These are phyloP conservation scores for Yarrowia keelungensis DNA, from an alignment of 805 yeast species.

Conservation along the genomic window DNA sequence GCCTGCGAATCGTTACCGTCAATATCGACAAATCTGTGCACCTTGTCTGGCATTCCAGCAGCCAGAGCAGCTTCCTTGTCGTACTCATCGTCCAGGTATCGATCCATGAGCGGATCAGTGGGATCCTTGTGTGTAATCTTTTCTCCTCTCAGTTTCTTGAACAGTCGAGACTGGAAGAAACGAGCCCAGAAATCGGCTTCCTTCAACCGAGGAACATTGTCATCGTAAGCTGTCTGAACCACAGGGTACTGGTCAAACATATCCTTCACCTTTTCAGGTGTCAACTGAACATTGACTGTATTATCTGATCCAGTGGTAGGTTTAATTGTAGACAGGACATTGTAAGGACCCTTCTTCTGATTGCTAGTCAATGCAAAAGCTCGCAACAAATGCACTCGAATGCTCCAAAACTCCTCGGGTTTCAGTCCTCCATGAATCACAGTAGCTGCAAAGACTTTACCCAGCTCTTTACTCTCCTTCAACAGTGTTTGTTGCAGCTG, in stretches of 20 bases:
- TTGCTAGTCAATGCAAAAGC: slow-evolving; percentile 84
- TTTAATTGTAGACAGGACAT: slow-evolving; percentile 89
- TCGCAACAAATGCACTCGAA: slow-evolving; percentile 76
- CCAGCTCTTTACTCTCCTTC: slow-evolving; percentile 68
- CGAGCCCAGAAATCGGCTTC: slow-evolving; percentile 98
- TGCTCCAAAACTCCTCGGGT: slow-evolving; percentile 86
- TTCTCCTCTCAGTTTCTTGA: slow-evolving; percentile 89
- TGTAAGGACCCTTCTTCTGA: slow-evolving; percentile 91
- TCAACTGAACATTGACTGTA: slow-evolving; percentile 89
- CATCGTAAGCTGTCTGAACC: slow-evolving; percentile 86
- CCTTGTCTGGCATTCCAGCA: slow-evolving; percentile 46
- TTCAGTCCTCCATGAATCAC: slow-evolving; percentile 74
- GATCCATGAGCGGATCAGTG: slow-evolving; percentile 84
- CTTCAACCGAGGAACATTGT: slow-evolving; percentile 83
- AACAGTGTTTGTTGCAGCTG: slow-evolving; percentile 80
- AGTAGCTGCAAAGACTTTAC: slow-evolving; percentile 83
- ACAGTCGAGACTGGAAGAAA: slow-evolving; percentile 88
- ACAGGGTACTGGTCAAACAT: slow-evolving; percentile 93
- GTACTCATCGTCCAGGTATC: slow-evolving; percentile 64
- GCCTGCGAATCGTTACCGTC: slow-evolving; percentile 77
- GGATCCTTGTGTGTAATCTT: slow-evolving; percentile 74
- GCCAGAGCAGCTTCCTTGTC: slow-evolving; percentile 49
- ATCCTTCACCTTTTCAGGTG: slow-evolving; percentile 87
- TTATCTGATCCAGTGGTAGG: slow-evolving; percentile 94
- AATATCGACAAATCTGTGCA: slow-evolving; percentile 76